phyloP scores from a whole-genome alignment of 1,139 yeast species.

The Pichiaceae sp. region DNA sequence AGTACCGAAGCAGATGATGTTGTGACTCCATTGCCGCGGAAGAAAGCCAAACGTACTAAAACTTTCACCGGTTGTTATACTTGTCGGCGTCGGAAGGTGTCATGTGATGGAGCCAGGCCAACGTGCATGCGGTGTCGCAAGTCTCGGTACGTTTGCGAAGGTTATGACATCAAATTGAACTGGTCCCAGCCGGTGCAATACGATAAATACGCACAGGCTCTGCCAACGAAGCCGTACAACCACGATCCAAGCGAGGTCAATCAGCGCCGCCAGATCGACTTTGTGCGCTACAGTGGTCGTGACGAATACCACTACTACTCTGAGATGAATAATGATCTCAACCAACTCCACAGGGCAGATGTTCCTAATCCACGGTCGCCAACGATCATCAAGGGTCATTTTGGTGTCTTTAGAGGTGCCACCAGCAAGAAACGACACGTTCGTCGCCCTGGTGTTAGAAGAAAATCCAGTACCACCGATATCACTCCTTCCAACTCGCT shows the following conservation, averaged over 20 bases:
- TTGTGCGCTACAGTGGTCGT: constrained; percentile 58
- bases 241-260: constrained; percentile 35
- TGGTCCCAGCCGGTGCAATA: constrained; percentile 45
- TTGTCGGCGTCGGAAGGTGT: constrained; percentile 50
- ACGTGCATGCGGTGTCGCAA: constrained; percentile 43
- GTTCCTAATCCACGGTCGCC: constrained; percentile 31
- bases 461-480: neutral
- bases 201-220: constrained; percentile 24
- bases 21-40: neutral
- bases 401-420: constrained; percentile 62
- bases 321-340: constrained; percentile 71
- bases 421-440: neutral
- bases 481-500: neutral
- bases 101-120: constrained; percentile 50
- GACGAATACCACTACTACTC: constrained; percentile 63
- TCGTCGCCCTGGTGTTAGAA: neutral
- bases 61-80: constrained; percentile 52
- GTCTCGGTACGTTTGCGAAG: constrained; percentile 62
- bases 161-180: constrained; percentile 71
- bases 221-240: constrained; percentile 23
- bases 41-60: constrained; percentile 17
- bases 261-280: constrained; percentile 68
- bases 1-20: neutral
- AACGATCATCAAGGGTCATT: constrained; percentile 66
- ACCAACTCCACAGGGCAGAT: constrained; percentile 46